Base-by-base conservation (phyloP, 2,329 filamentous ascomycete species). In the Arthrocladium fulminans region DNA sequence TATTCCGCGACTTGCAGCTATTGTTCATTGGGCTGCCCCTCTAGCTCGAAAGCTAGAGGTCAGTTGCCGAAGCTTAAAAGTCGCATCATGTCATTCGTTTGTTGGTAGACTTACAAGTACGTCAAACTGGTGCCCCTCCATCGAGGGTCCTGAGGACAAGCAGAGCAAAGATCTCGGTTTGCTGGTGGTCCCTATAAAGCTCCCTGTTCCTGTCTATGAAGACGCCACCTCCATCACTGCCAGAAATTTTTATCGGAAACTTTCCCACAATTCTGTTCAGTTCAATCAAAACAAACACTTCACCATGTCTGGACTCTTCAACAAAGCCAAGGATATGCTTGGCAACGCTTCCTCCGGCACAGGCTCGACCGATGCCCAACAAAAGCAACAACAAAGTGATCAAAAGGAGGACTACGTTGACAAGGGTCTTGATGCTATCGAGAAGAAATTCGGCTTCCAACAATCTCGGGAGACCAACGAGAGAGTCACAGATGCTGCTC, bases 361-460 rank as follows among this genome's bases (percentile, higher is more conserved):
- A 3, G 32, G 25, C 45, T 8, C 13, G 15, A 23, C 35, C 15
- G 15, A 19, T 6, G 32, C 17, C 27, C 20, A 17, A 13, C n/a
- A 25, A 12, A 13, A 25, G n/a, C 12, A 5, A 9, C 12, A 34
- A n/a, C 8, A 6, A 9, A 32, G 30, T 38, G 47, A 22, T 20
- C 4, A 37, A 12, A 29, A 50, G n/a, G 48, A 50, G 24, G 48
- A 50, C 48, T 50, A 50, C 34, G 41, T 32, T 12, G 48, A 50
- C 43, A 50, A 50, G 23, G 48, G 42, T 30, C 48, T 50, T 35
- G 48, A 39, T 22, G 15, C 41, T 3, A 27, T 20, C 9, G 30
- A 50, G 42, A 46, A 50, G 42, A 50, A 45, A 30, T 23, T 30
- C 20, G 48, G 48, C 48, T 20, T 46, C 20, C 20, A 23, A n/a